phyloP scores from a whole-genome alignment of 192 early-diverging fungal genomes.

The Rhizoclosmatium globosum region DNA sequence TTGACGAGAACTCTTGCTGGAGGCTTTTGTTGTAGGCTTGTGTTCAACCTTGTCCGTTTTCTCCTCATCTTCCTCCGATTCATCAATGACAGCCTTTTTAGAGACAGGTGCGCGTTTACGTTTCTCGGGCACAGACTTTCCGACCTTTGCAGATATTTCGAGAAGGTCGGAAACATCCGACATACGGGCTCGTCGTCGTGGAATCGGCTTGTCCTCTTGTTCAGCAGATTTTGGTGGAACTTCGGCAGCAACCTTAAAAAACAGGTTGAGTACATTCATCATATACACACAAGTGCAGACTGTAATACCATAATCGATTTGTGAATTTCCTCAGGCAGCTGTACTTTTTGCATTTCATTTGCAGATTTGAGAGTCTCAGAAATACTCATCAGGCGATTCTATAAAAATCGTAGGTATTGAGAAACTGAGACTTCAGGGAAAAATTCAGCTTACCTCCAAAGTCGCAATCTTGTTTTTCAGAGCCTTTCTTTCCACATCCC shows the following conservation, averaged over 20 bases:
- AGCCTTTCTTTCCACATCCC: slow-evolving; percentile 9
- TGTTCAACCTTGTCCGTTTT: too few species aligned
- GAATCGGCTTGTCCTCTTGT: not conserved
- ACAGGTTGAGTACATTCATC: not conserved
- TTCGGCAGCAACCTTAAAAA: slow-evolving; percentile 14
- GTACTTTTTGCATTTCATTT: not conserved
- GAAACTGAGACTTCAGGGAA: not conserved
- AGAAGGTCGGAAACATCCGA: slow-evolving; percentile 32
- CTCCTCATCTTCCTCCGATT: slow-evolving; percentile 1
- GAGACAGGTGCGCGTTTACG: not conserved
- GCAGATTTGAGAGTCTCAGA: slow-evolving; percentile 28
- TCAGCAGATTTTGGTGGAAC: not conserved
- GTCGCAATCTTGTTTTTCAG: not conserved
- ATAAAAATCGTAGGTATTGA: not conserved
- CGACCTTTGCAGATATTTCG: slow-evolving; percentile 25
- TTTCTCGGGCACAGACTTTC: slow-evolving; percentile 6
- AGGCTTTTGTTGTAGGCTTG: too few species aligned
- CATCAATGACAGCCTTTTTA: slow-evolving; percentile 1
- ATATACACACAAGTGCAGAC: not conserved
- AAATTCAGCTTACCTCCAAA: slow-evolving; percentile 23
- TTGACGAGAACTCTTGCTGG: too few species aligned
- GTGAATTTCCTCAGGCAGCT: slow-evolving; percentile 11
- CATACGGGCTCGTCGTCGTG: slow-evolving; percentile 13
- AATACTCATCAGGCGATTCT: slow-evolving; percentile 16
- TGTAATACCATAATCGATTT: slow-evolving; percentile 29